Evolutionary conservation across 441 rosid genomes (phyloP).

Genomic region (Populus hybrid): DNA sequence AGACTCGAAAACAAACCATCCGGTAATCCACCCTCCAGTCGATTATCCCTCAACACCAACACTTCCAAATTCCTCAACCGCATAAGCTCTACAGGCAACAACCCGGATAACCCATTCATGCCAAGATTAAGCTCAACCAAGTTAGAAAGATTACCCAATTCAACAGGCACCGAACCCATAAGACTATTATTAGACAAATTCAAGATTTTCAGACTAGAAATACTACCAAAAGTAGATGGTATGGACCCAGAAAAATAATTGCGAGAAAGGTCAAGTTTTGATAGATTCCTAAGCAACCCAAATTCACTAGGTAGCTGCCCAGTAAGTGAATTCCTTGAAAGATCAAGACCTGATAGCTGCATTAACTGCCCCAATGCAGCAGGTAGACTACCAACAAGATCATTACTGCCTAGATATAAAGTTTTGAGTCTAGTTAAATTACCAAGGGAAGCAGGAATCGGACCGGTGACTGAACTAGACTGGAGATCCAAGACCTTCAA

Average conservation of each 20-base stretch:
- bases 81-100: constrained; percentile 54
- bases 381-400: constrained; percentile 53
- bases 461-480: constrained; percentile 57
- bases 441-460: constrained; percentile 64
- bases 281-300: constrained; percentile 42
- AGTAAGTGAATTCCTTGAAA: constrained; percentile 61
- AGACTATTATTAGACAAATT: constrained; percentile 72
- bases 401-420: constrained; percentile 58
- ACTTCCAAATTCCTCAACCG: constrained; percentile 48
- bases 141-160: constrained; percentile 52
- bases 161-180: constrained; percentile 53
- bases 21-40: constrained; percentile 47
- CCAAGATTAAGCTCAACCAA: constrained; percentile 76
- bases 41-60: constrained; percentile 50
- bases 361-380: constrained; percentile 43
- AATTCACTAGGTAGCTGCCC: constrained; percentile 62
- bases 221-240: constrained; percentile 42
- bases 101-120: constrained; percentile 67
- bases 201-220: constrained; percentile 41
- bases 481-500: constrained; percentile 80
- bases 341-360: constrained; percentile 52
- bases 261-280: constrained; percentile 65
- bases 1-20: constrained; percentile 47
- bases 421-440: constrained; percentile 47
- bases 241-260: constrained; percentile 63